Conservation (phyloP, 352 stramenopile species). For the Globisporangium abappressorium region DNA sequence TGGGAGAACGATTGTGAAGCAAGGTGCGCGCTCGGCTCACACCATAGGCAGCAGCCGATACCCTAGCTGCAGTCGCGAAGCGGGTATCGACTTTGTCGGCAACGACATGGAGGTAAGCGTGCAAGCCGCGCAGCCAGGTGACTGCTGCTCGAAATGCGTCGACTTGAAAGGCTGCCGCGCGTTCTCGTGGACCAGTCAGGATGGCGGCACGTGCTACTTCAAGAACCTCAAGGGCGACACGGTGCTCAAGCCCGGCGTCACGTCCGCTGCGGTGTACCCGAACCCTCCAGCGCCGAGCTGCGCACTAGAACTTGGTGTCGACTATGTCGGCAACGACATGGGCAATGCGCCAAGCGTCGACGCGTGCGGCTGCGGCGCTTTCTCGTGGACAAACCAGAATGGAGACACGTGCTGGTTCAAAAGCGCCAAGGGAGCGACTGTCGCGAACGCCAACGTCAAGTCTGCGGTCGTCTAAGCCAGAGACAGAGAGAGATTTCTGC, state of each 20-base stretch:
- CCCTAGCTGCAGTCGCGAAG: too few species aligned
- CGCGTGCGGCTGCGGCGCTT: not conserved
- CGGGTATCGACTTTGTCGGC: conserved; percentile 25
- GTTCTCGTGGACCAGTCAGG: too few species aligned
- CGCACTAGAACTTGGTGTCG: not conserved
- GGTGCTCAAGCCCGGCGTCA: not conserved
- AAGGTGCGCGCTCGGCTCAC: conserved; percentile 18
- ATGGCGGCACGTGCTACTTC: not conserved
- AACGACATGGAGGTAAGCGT: conserved; percentile 27
- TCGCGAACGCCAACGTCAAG: conserved; percentile 21
- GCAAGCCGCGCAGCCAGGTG: conserved; percentile 9
- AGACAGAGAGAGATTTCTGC: not conserved
- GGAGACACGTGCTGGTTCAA: conserved; percentile 10
- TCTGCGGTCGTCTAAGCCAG: conserved; percentile 10
- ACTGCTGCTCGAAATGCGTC: conserved; percentile 20
- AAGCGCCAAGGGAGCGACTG: conserved; percentile 30
- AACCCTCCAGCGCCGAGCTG: not conserved
- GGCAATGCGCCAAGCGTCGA: not conserved
- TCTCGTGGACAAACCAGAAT: conserved; percentile 7
- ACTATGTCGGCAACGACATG: not conserved
- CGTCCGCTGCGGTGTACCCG: not conserved
- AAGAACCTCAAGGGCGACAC: not conserved
- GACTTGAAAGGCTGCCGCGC: too few species aligned
- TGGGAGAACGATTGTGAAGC: not conserved
- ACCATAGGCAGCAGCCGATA: too few species aligned